phyloP scores from a whole-genome alignment of 2,329 filamentous ascomycete genomes.

The Cladosporium sp. region DNA sequence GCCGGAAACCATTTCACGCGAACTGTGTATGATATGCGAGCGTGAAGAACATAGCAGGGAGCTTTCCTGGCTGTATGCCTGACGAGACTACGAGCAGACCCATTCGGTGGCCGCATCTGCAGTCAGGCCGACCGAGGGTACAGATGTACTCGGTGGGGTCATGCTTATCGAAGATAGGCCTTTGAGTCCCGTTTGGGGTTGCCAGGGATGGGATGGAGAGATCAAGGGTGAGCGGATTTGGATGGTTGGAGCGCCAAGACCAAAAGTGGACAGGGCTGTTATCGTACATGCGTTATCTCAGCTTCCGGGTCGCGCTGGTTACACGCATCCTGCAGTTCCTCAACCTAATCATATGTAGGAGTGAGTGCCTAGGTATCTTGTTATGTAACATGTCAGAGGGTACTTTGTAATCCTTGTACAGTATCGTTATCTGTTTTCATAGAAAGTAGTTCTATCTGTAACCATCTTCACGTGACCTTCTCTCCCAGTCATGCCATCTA shows the following conservation, averaged over 20 bases:
- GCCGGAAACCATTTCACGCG: not conserved
- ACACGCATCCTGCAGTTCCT: not conserved
- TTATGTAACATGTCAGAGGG: not conserved
- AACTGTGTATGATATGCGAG: not conserved
- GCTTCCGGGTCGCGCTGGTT: not conserved
- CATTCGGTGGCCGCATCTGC: not conserved
- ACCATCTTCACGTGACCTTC: not conserved
- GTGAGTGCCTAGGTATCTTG: not conserved
- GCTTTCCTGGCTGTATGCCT: not conserved
- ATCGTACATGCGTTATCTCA: not conserved
- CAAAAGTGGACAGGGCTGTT: not conserved
- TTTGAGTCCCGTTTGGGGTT: not conserved
- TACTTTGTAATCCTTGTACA: not conserved
- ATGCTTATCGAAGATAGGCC: conserved; percentile 6
- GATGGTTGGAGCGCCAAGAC: not conserved
- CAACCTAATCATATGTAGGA: not conserved
- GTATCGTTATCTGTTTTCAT: not conserved
- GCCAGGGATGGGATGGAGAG: not conserved
- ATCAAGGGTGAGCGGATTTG: not conserved
- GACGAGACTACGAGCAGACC: not conserved
- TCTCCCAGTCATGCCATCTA: not conserved
- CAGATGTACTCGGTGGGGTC: not conserved
- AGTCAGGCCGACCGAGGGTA: not conserved
- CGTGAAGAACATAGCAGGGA: not conserved
- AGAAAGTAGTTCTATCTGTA: not conserved